A percentile compares a stretch with the other conserved stretches of the same genome.
Conservation (phyloP, 2,329 filamentous ascomycete species). For the Penicillium sp. region DNA sequence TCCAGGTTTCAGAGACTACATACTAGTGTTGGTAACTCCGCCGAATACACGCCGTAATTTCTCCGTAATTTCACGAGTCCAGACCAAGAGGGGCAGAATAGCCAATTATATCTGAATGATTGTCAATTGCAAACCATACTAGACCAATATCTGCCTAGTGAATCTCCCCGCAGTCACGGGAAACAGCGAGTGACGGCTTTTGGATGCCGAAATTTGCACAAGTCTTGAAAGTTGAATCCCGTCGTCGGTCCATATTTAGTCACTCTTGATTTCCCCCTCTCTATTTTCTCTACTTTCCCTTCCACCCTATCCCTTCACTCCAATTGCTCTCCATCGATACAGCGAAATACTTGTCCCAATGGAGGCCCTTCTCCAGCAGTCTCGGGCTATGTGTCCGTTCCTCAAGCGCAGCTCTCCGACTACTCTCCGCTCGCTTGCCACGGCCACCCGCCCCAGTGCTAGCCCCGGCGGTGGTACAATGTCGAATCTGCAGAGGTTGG, state of each 20-base stretch:
- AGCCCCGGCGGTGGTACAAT: constrained; percentile 84
- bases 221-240: constrained; percentile 1
- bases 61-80: background rate
- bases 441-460: constrained; percentile 67
- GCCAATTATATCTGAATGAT: background rate
- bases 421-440: constrained; percentile 85
- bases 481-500: constrained; percentile 94
- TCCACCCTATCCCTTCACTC: background rate
- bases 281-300: background rate
- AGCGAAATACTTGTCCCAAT: constrained; percentile 54
- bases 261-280: constrained; percentile 2
- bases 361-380: constrained; percentile 94
- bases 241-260: constrained; percentile 4
- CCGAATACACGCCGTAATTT: background rate
- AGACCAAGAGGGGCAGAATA: background rate
- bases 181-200: constrained; percentile 4
- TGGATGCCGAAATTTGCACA: constrained; percentile 13
- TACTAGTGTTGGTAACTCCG: background rate
- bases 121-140: background rate
- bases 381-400: constrained; percentile 96
- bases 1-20: background rate
- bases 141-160: background rate
- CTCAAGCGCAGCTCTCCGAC: constrained; percentile 92
- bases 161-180: background rate
- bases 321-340: constrained; percentile 5